A percentile compares a stretch with the other conserved stretches of the same genome.
Conservation (phyloP, 164 flowering plant species). For the Vitis rupestris region DNA sequence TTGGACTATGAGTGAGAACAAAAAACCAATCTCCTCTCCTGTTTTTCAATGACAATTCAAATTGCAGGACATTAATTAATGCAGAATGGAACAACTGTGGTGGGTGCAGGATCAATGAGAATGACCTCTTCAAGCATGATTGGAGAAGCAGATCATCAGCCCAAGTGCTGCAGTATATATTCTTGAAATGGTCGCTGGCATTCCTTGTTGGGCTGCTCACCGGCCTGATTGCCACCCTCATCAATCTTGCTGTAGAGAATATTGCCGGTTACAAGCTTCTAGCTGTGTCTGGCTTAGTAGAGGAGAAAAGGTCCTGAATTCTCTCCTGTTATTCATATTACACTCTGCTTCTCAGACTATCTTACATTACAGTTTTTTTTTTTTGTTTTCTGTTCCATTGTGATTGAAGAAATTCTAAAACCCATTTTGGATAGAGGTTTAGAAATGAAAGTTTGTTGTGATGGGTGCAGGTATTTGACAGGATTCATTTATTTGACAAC, state of each 20-base stretch:
- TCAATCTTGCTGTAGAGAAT: conserved; percentile 91
- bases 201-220: conserved; percentile 80
- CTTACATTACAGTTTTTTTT: no score
- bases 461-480: conserved; percentile 51
- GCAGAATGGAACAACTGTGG: conserved; percentile 5
- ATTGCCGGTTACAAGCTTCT: conserved; percentile 83
- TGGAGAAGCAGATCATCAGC: conserved; percentile 83
- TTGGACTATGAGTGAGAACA: conserved; percentile 81
- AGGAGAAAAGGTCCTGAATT: conserved; percentile 41
- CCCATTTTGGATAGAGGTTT: background rate
- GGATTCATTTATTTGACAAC: conserved; percentile 57
- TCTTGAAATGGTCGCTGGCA: conserved; percentile 79
- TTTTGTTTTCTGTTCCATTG: no score
- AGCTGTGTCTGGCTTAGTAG: conserved; percentile 35
- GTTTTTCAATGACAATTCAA: background rate
- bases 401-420: no score
- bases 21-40: background rate
- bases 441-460: background rate
- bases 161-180: conserved; percentile 76
- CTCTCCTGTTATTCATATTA: no score
- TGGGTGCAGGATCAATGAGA: conserved; percentile 75
- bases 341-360: no score
- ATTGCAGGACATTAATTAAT: background rate
- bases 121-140: conserved; percentile 94
- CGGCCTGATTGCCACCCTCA: conserved; percentile 72